A percentile compares a stretch with the other conserved stretches of the same genome.
phyloP scores from a whole-genome alignment of 2,329 filamentous ascomycete species.

The Sporothrix globosa region DNA sequence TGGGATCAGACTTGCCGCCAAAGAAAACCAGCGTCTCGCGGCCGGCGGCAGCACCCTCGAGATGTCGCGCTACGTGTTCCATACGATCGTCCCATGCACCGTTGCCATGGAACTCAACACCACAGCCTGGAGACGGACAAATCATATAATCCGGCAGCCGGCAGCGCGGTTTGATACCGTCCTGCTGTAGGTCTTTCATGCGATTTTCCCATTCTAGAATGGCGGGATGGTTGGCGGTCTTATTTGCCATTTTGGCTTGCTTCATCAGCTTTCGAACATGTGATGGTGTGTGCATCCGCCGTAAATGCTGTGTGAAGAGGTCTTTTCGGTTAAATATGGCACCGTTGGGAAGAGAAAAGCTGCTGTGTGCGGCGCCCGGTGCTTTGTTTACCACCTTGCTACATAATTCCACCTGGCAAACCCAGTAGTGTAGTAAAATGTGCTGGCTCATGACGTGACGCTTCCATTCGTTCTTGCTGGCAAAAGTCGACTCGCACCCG shows the following conservation, averaged over 20 bases:
- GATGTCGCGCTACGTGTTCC: slow-evolving; percentile 84
- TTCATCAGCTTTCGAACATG: slow-evolving; percentile 44
- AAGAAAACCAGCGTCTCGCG: slow-evolving; percentile 45
- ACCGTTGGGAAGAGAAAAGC: slow-evolving; percentile 54
- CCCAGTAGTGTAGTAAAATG: slow-evolving; percentile 73
- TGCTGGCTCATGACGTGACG: slow-evolving; percentile 84
- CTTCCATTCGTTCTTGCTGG: slow-evolving; percentile 94
- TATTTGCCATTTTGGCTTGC: slow-evolving; percentile 44
- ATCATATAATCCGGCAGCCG: slow-evolving; percentile 61
- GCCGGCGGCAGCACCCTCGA: slow-evolving; percentile 59
- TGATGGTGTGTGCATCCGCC: slow-evolving; percentile 76
- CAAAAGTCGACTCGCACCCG: slow-evolving; percentile 73
- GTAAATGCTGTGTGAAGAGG: slow-evolving; percentile 83
- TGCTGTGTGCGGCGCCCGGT: slow-evolving; percentile 25
- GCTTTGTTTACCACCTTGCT: slow-evolving; percentile 41
- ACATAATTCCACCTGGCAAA: slow-evolving; percentile 70
- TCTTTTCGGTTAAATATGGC: slow-evolving; percentile 85
- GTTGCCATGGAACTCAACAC: slow-evolving; percentile 59
- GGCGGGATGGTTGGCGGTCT: slow-evolving; percentile 40
- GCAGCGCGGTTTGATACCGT: slow-evolving; percentile 65
- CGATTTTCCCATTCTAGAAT: slow-evolving; percentile 53
- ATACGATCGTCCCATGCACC: slow-evolving; percentile 78
- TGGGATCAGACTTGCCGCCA: slow-evolving; percentile 46
- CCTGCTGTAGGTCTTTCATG: slow-evolving; percentile 59
- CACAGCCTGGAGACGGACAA: slow-evolving; percentile 68